phyloP scores from a whole-genome alignment of 2,329 filamentous ascomycete genomes.

The Pestalotiopsis sp. region DNA sequence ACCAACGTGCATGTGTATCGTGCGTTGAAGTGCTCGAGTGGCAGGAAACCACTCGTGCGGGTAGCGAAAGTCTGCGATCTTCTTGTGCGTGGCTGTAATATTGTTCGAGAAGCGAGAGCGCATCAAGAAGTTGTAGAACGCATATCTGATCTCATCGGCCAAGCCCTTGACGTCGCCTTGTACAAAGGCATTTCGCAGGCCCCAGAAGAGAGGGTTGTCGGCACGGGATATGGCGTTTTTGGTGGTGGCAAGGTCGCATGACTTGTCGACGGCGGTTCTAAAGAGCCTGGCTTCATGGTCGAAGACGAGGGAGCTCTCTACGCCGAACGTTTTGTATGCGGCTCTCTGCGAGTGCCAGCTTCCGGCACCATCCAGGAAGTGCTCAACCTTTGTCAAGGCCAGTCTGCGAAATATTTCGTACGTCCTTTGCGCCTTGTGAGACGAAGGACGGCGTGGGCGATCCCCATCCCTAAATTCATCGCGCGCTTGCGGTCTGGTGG shows the following conservation, averaged over 20 bases:
- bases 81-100: constrained; percentile 61
- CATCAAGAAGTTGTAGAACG: constrained; percentile 69
- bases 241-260: constrained; percentile 46
- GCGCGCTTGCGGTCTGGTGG: background rate
- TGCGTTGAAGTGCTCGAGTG: constrained; percentile 78
- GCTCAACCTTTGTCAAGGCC: constrained; percentile 34
- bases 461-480: background rate
- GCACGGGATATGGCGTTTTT: constrained; percentile 37
- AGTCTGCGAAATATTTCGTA: constrained; percentile 29
- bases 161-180: constrained; percentile 53
- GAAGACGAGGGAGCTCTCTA: constrained; percentile 43
- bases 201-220: constrained; percentile 59
- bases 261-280: constrained; percentile 44
- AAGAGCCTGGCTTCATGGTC: constrained; percentile 49
- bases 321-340: constrained; percentile 36
- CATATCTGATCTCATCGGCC: constrained; percentile 62
- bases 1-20: constrained; percentile 89
- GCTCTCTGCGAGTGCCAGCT: constrained; percentile 25
- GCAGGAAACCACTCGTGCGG: constrained; percentile 92
- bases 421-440: constrained; percentile 16
- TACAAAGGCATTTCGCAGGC: constrained; percentile 63
- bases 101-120: constrained; percentile 58
- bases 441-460: background rate
- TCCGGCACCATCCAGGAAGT: constrained; percentile 33
- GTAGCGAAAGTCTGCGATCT: constrained; percentile 80